These are phyloP conservation scores for Globisporangium yorkense DNA, from an alignment of 352 stramenopile species.

Conservation along the genomic window DNA sequence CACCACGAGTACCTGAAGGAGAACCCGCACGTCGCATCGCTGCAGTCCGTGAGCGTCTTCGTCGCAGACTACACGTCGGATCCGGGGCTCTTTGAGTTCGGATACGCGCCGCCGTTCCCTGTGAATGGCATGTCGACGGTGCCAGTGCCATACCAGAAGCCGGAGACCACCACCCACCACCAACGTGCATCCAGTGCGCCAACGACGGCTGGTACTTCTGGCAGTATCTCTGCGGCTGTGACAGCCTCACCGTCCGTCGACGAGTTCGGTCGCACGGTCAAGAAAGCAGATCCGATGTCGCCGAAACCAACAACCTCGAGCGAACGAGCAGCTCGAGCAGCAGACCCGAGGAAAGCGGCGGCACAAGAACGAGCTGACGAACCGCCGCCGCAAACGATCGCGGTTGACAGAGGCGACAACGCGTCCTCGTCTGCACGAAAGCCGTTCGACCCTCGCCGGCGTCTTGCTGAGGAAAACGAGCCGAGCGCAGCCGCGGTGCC, in stretches of 20 bases:
- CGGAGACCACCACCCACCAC: slow-evolving; percentile 17
- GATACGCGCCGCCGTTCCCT: slow-evolving; percentile 68
- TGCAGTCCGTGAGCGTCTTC: slow-evolving; percentile 44
- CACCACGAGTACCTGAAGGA: slow-evolving; percentile 70
- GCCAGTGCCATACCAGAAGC: slow-evolving; percentile 46
- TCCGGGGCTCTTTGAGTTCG: slow-evolving; percentile 50
- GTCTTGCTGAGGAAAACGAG: slow-evolving; percentile 13
- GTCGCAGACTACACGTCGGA: slow-evolving; percentile 40
- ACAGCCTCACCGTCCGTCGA: slow-evolving; percentile 24
- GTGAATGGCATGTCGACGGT: slow-evolving; percentile 37
- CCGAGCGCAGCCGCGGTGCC: not conserved
- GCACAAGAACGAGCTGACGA: not conserved
- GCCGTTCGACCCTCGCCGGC: slow-evolving; percentile 29
- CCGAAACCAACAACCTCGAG: not conserved
- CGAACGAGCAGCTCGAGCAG: slow-evolving; percentile 4
- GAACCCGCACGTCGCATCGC: slow-evolving; percentile 45
- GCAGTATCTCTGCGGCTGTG: not conserved
- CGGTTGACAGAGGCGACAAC: not conserved
- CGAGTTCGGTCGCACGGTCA: slow-evolving; percentile 49
- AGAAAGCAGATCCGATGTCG: slow-evolving; percentile 11
- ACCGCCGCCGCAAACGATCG: not conserved
- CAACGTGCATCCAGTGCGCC: not conserved
- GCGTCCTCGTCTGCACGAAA: slow-evolving; percentile 5
- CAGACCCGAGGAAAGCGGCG: slow-evolving; percentile 15
- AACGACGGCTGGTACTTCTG: not conserved